Evolutionary conservation across 495 filamentous ascomycete genomes (phyloP).

Genomic region (Aspergillus wentii): DNA sequence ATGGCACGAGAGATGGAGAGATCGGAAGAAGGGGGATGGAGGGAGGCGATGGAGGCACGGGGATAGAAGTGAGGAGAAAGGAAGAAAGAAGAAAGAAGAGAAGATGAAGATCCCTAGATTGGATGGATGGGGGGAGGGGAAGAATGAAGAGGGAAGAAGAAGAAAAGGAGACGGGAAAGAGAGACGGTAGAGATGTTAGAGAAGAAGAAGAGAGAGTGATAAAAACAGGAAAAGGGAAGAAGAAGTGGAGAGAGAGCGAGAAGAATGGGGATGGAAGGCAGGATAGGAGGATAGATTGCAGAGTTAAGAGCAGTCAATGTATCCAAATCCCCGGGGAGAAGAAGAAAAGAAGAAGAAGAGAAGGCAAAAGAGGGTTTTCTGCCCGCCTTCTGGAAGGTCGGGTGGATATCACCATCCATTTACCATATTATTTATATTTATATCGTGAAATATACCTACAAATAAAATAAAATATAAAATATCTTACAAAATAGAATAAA

Average conservation of each 20-base stretch:
- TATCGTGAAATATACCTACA: not conserved
- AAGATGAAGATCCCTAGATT: slow-evolving; percentile 11
- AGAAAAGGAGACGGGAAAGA: not conserved
- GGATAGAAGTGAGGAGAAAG: slow-evolving; percentile 14
- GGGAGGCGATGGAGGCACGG: slow-evolving; percentile 12
- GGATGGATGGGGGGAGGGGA: not conserved
- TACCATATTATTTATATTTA: not conserved
- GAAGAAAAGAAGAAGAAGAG: slow-evolving; percentile 1
- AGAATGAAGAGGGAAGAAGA: slow-evolving; percentile 1
- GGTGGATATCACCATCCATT: too few species aligned
- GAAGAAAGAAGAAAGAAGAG: slow-evolving; percentile 4
- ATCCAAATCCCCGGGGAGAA: too few species aligned
- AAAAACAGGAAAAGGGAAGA: slow-evolving; percentile 3
- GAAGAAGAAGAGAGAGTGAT: slow-evolving; percentile 6
- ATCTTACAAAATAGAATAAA: slow-evolving; percentile 7
- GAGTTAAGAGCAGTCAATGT: too few species aligned
- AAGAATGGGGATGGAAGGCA: slow-evolving; percentile 1
- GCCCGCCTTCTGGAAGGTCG: slow-evolving; percentile 8
- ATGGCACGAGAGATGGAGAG: slow-evolving; percentile 22
- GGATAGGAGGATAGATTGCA: too few species aligned
- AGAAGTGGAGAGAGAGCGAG: slow-evolving; percentile 3
- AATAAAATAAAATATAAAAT: slow-evolving; percentile 2
- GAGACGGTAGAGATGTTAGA: not conserved
- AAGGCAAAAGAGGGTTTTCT: slow-evolving; percentile 5
- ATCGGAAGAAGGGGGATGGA: slow-evolving; percentile 6